Conservation (phyloP, 2,329 filamentous ascomycete genomes). For the Lojkania enalia region DNA sequence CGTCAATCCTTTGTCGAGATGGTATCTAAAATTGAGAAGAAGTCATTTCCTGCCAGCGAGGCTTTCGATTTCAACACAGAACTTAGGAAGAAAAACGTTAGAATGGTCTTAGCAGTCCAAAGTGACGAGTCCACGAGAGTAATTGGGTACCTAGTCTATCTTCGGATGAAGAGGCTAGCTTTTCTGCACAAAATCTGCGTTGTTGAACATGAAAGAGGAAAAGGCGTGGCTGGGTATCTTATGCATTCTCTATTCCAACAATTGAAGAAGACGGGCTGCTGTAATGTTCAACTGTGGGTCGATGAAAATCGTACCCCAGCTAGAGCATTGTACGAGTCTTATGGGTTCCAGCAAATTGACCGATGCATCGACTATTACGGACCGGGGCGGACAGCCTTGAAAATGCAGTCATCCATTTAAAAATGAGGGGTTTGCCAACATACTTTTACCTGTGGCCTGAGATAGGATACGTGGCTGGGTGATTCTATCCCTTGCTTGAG, state of each 20-base stretch:
- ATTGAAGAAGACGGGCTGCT: conserved; percentile 52
- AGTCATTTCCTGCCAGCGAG: conserved; percentile 56
- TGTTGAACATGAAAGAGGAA: conserved; percentile 49
- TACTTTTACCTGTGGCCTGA: neutral
- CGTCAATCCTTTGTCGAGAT: conserved; percentile 23
- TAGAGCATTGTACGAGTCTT: conserved; percentile 49
- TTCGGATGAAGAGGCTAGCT: conserved; percentile 49
- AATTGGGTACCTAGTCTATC: conserved; percentile 53
- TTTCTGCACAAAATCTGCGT: conserved; percentile 59
- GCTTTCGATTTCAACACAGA: conserved; percentile 53
- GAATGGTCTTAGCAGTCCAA: conserved; percentile 43
- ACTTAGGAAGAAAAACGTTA: conserved; percentile 55
- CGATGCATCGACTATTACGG: conserved; percentile 55
- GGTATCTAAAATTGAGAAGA: conserved; percentile 50
- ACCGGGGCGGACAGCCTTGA: conserved; percentile 50
- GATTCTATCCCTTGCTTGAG: conserved; percentile 36
- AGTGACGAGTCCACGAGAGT: conserved; percentile 27
- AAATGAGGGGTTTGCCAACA: conserved; percentile 11
- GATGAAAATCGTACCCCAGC: conserved; percentile 53
- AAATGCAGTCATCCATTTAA: conserved; percentile 26
- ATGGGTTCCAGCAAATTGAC: conserved; percentile 53
- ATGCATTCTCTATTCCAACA: conserved; percentile 49
- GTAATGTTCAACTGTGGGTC: conserved; percentile 56
- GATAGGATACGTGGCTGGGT: no score
- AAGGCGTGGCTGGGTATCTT: conserved; percentile 52